Conservation (phyloP, 2,329 filamentous ascomycete genomes). For the Cytospora paraplurivora region DNA sequence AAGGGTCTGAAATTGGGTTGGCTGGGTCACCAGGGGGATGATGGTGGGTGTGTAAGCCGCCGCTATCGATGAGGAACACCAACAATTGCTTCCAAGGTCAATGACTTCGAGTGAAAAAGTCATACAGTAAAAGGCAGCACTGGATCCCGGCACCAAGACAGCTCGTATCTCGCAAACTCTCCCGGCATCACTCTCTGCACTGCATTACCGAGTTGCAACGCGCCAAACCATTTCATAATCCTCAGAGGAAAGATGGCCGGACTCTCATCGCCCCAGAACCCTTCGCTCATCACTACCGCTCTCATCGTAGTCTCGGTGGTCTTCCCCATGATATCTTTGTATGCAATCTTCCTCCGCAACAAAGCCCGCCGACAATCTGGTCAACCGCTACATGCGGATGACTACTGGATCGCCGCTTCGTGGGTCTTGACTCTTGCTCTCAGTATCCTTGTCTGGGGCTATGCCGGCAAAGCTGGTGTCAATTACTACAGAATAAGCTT, state of each 20-base stretch:
- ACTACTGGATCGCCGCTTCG: slow-evolving; percentile 8
- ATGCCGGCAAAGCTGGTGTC: neutral
- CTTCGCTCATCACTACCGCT: neutral
- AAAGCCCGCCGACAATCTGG: neutral
- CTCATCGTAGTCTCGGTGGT: slow-evolving; percentile 5
- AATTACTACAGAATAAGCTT: neutral
- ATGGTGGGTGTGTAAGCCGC: no score
- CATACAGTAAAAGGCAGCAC: neutral
- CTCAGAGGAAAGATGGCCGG: neutral
- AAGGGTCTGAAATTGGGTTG: no score
- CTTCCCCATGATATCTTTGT: slow-evolving; percentile 5
- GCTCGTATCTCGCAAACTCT: neutral
- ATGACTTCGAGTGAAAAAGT: no score
- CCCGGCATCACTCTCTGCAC: neutral
- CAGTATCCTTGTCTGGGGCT: slow-evolving; percentile 5
- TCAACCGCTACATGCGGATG: slow-evolving; percentile 4
- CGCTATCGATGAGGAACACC: no score
- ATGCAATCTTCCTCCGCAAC: slow-evolving; percentile 1
- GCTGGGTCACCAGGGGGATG: no score
- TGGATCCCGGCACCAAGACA: neutral
- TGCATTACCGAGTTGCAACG: neutral
- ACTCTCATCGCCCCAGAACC: neutral
- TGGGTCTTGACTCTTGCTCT: slow-evolving; percentile 7
- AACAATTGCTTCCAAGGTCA: no score
- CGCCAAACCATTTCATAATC: neutral